These are phyloP conservation scores for Geum urbanum DNA, from an alignment of 306 rosid species.

Conservation along the genomic window DNA sequence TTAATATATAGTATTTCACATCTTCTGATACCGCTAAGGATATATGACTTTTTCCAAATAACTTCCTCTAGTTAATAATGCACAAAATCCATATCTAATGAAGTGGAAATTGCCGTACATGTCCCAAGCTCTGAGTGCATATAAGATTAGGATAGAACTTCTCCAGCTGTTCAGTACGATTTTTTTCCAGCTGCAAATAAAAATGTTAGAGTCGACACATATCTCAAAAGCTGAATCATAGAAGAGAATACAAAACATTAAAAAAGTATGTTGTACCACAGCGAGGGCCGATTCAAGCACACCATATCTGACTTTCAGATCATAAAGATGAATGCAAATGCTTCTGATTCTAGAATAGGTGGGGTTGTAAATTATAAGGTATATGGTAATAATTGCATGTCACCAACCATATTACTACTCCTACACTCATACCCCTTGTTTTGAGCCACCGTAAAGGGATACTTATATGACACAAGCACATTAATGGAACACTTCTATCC, in stretches of 20 bases:
- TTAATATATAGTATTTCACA: conserved; percentile 8
- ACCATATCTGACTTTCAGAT: conserved; percentile 61
- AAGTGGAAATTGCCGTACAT: conserved; percentile 46
- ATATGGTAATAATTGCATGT: not conserved
- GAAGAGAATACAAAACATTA: not conserved
- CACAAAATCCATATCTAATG: conserved; percentile 16
- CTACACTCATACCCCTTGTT: not conserved
- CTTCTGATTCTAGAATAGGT: not conserved
- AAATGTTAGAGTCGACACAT: conserved; percentile 6
- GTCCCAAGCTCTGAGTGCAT: conserved; percentile 89
- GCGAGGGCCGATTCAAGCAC: conserved; percentile 71
- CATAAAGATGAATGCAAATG: conserved; percentile 19
- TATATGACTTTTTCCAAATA: conserved; percentile 4
- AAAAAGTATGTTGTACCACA: conserved; percentile 41
- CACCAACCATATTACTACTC: not conserved
- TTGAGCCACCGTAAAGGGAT: conserved; percentile 1
- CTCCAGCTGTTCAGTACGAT: conserved; percentile 77
- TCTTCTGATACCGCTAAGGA: not conserved
- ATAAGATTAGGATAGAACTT: conserved; percentile 84
- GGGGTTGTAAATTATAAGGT: not conserved
- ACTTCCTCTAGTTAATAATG: conserved; percentile 10
- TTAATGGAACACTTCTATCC: not conserved
- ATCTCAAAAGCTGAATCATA: not conserved
- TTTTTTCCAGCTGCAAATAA: conserved; percentile 66
- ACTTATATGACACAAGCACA: not conserved